These are phyloP conservation scores for Phycomyces blakesleeanus DNA, from an alignment of 192 early-diverging fungal species.

Conservation along the genomic window DNA sequence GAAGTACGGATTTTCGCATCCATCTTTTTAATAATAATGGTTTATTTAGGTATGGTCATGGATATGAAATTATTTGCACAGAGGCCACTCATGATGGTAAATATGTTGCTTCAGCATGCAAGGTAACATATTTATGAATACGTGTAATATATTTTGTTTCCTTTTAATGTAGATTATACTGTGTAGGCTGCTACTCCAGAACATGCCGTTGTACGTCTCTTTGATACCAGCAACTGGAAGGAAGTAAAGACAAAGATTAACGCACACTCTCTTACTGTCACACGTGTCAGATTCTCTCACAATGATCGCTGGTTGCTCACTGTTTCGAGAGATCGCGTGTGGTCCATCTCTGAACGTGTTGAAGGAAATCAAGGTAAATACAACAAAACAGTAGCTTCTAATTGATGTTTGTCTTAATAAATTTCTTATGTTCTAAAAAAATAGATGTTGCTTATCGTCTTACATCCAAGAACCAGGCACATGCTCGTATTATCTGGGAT, in stretches of 20 bases:
- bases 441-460: slow-evolving; percentile 46
- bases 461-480: slow-evolving; percentile 64
- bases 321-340: slow-evolving; percentile 84
- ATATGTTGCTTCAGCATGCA: slow-evolving; percentile 72
- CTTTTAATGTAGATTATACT: too few species aligned
- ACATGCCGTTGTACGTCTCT: slow-evolving; percentile 72
- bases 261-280: slow-evolving; percentile 83
- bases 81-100: slow-evolving; percentile 68
- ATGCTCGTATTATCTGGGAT: slow-evolving; percentile 93
- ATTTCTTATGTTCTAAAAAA: neutral
- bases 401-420: too few species aligned
- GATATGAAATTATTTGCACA: slow-evolving; percentile 83
- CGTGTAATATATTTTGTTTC: too few species aligned
- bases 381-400: neutral
- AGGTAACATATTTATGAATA: slow-evolving; percentile 33
- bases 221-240: slow-evolving; percentile 67
- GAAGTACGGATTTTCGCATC: neutral
- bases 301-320: slow-evolving; percentile 67
- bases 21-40: neutral
- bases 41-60: slow-evolving; percentile 75
- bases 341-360: slow-evolving; percentile 72
- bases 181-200: slow-evolving; percentile 60
- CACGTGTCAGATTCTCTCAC: slow-evolving; percentile 76
- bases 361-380: slow-evolving; percentile 35
- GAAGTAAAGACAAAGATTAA: slow-evolving; percentile 52